A percentile compares a stretch with the other conserved stretches of the same genome.
phyloP scores from a whole-genome alignment of 2,329 filamentous ascomycete genomes.

The Paraconiothyrium sp. region DNA sequence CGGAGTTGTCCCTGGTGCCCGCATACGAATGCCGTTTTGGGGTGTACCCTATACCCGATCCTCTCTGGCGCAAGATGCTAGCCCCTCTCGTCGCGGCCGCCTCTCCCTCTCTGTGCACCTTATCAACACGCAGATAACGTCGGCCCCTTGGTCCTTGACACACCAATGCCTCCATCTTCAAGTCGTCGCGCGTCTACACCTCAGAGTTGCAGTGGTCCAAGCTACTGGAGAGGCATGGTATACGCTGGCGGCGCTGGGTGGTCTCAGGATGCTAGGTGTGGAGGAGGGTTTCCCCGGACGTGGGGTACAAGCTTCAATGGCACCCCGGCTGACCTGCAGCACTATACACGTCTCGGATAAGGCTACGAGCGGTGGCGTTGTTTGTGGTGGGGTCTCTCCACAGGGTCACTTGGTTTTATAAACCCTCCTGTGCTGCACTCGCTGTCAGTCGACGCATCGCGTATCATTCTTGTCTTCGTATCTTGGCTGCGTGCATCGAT shows the following conservation, averaged over 20 bases:
- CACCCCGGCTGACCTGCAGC: constrained; percentile 8
- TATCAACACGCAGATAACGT: constrained; percentile 1
- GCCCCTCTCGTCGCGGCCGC: background rate
- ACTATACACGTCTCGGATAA: background rate
- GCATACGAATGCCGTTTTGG: background rate
- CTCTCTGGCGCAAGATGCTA: background rate
- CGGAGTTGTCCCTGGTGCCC: background rate
- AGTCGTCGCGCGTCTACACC: background rate
- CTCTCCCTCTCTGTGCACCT: background rate
- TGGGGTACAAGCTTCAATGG: background rate
- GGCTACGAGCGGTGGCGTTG: background rate
- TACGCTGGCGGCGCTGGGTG: background rate
- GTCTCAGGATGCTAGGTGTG: background rate
- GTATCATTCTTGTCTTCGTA: background rate
- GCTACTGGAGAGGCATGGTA: background rate
- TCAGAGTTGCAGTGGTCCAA: background rate
- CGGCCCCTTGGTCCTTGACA: background rate
- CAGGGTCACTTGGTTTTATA: background rate
- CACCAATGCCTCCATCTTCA: background rate
- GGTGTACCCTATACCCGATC: background rate
- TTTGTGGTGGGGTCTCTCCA: background rate
- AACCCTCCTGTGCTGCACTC: background rate
- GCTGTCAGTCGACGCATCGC: background rate
- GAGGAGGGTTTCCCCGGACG: background rate
- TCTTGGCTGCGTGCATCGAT: background rate